Conservation (phyloP, 129 eudicot species). For the Scalesia atractyloides region DNA sequence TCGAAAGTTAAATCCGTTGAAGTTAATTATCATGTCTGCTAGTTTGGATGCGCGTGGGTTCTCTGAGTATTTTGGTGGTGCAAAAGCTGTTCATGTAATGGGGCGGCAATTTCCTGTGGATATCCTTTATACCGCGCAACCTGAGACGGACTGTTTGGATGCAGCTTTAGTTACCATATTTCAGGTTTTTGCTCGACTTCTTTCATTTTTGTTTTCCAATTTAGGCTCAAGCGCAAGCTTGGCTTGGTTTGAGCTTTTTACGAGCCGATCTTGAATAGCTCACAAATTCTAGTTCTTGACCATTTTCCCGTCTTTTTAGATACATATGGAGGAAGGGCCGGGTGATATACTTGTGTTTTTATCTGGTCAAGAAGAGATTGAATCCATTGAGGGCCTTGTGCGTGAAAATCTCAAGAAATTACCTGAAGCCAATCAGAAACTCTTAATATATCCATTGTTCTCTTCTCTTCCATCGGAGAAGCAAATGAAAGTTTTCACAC, state of each 20-base stretch:
- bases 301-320: slow-evolving; percentile 38
- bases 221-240: no score
- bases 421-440: slow-evolving; percentile 66
- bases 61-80: slow-evolving; percentile 92
- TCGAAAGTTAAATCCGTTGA: slow-evolving; percentile 58
- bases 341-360: slow-evolving; percentile 94
- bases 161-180: slow-evolving; percentile 83
- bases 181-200: slow-evolving; percentile 54
- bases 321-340: slow-evolving; percentile 81
- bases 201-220: background rate
- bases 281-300: background rate
- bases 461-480: slow-evolving; percentile 97
- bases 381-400: slow-evolving; percentile 81
- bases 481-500: slow-evolving; percentile 79
- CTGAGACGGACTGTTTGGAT: slow-evolving; percentile 89
- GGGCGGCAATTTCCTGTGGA: slow-evolving; percentile 97
- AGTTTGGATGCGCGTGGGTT: slow-evolving; percentile 96
- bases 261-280: no score
- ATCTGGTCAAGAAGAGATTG: slow-evolving; percentile 98
- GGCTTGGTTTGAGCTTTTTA: no score
- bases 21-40: slow-evolving; percentile 92
- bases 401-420: slow-evolving; percentile 65
- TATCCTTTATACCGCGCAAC: slow-evolving; percentile 66
- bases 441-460: slow-evolving; percentile 61
- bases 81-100: slow-evolving; percentile 91